phyloP scores from a whole-genome alignment of 768 basidiomycete genomes.

The Hortiboletus flavorubellus region DNA sequence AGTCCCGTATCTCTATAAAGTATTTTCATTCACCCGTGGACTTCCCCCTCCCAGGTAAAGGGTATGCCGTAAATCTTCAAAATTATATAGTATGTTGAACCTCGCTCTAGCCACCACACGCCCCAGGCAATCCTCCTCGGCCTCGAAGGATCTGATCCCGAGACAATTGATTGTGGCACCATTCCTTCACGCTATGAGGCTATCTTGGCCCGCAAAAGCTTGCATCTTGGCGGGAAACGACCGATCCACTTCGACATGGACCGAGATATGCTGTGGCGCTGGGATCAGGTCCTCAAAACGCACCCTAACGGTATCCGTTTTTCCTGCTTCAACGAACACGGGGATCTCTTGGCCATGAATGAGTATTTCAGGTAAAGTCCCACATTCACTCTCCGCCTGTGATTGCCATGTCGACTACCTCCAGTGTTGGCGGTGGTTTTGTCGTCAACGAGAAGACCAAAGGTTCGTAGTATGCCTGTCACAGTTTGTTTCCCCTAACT shows the following conservation, averaged over 20 bases:
- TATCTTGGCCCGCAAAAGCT: conserved; percentile 61
- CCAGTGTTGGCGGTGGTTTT: conserved; percentile 86
- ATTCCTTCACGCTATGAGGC: conserved; percentile 71
- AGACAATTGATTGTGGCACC: conserved; percentile 87
- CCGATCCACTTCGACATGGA: conserved; percentile 85
- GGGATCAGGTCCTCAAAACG: conserved; percentile 84
- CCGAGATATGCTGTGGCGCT: conserved; percentile 90
- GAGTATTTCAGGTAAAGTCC: conserved; percentile 74
- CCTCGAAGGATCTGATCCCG: conserved; percentile 86
- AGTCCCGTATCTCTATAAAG: conserved; percentile 9
- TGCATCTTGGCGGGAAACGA: conserved; percentile 70
- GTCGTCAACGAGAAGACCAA: conserved; percentile 95
- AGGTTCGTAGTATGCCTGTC: conserved; percentile 39
- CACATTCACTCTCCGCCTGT: background rate
- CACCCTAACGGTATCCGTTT: conserved; percentile 95
- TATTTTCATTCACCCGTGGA: background rate
- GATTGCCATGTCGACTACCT: background rate
- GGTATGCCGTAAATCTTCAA: conserved; percentile 42
- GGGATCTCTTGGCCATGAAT: conserved; percentile 87
- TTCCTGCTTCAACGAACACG: conserved; percentile 75
- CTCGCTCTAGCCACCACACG: conserved; percentile 65
- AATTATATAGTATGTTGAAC: conserved; percentile 1
- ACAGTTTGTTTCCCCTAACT: background rate
- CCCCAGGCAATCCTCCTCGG: conserved; percentile 85
- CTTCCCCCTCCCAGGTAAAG: conserved; percentile 54